Conservation (phyloP, 1,284 basidiomycete genomes). For the Phlebopus sp. region DNA sequence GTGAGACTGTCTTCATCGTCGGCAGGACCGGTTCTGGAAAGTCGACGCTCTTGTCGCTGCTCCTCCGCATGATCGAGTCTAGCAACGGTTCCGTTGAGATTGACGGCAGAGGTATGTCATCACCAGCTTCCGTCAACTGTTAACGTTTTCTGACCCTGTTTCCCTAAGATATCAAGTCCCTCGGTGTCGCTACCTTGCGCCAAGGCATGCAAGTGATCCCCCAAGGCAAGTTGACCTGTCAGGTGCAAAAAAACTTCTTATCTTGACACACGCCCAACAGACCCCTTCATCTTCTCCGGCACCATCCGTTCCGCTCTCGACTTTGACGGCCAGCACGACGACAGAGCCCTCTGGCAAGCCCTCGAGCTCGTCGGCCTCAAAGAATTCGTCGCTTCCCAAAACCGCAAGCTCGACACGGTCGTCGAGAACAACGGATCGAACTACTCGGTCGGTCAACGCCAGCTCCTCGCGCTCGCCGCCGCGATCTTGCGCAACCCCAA, state of each 20-base stretch:
- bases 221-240: slow-evolving; percentile 21
- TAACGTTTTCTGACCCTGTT: background rate
- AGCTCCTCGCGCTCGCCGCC: slow-evolving; percentile 32
- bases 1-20: slow-evolving; percentile 91
- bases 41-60: slow-evolving; percentile 63
- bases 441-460: slow-evolving; percentile 33
- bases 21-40: slow-evolving; percentile 92
- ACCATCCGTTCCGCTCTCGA: slow-evolving; percentile 29
- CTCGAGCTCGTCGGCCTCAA: slow-evolving; percentile 33
- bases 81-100: slow-evolving; percentile 26
- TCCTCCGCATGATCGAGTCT: slow-evolving; percentile 30
- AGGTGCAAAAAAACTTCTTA: too few relatives aligned
- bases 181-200: slow-evolving; percentile 28
- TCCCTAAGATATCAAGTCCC: slow-evolving; percentile 24
- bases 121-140: background rate
- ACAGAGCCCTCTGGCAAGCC: slow-evolving; percentile 27
- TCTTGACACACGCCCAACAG: too few relatives aligned
- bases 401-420: slow-evolving; percentile 26
- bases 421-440: slow-evolving; percentile 30
- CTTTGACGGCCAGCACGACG: slow-evolving; percentile 22
- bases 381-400: slow-evolving; percentile 23
- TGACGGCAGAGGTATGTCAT: slow-evolving; percentile 25
- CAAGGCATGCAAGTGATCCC: slow-evolving; percentile 30
- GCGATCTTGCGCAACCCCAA: slow-evolving; percentile 48
- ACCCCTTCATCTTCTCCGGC: slow-evolving; percentile 33